A percentile compares a stretch with the other conserved stretches of the same genome.
phyloP scores from a whole-genome alignment of 106 monocot species.

The Dioscorea alata region DNA sequence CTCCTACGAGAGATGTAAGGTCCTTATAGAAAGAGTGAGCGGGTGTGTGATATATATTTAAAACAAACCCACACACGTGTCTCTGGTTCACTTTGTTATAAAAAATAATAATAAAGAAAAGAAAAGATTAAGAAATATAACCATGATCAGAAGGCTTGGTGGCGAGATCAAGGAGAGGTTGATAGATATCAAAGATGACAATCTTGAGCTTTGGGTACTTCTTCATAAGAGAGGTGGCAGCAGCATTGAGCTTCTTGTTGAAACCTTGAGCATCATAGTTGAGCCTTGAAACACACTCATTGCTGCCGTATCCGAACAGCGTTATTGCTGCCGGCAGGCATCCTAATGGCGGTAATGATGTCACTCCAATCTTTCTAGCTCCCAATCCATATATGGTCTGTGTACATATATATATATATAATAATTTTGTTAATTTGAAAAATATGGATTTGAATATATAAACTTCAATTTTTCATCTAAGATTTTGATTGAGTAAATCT shows the following conservation, averaged over 20 bases:
- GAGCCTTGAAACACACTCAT: slow-evolving; percentile 53
- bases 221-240: slow-evolving; percentile 33
- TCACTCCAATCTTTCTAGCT: slow-evolving; percentile 74
- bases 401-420: neutral
- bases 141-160: slow-evolving; percentile 46
- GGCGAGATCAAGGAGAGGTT: slow-evolving; percentile 54
- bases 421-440: too few relatives aligned
- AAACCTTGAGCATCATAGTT: slow-evolving; percentile 59
- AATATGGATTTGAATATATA: too few relatives aligned
- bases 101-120: too few relatives aligned
- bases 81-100: too few relatives aligned
- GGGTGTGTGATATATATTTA: too few relatives aligned
- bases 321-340: slow-evolving; percentile 72
- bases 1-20: too few relatives aligned
- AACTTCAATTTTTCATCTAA: too few relatives aligned
- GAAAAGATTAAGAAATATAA: neutral
- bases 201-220: slow-evolving; percentile 49
- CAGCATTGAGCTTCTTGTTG: slow-evolving; percentile 56
- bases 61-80: too few relatives aligned
- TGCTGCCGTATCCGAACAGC: slow-evolving; percentile 68
- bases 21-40: too few relatives aligned
- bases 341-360: slow-evolving; percentile 68
- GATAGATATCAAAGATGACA: slow-evolving; percentile 72
- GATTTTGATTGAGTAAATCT: too few relatives aligned
- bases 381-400: slow-evolving; percentile 59